These are phyloP conservation scores for Phytopythium oedochilum DNA, from an alignment of 352 stramenopile species.

Conservation along the genomic window DNA sequence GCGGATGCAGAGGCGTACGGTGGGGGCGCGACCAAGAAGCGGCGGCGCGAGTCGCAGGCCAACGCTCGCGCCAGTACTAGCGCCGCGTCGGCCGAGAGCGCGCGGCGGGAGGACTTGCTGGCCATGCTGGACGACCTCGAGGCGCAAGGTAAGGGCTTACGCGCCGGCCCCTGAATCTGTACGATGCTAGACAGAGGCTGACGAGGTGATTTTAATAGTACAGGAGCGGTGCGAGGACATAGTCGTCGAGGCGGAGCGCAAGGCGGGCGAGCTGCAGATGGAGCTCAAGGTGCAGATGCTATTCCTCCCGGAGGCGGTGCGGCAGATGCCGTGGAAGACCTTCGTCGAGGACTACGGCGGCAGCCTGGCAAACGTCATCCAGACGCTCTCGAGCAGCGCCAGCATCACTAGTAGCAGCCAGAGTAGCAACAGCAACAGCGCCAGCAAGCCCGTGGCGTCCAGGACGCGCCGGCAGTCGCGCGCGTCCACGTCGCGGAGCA, in stretches of 20 bases:
- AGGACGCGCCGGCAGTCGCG: conserved; percentile 4
- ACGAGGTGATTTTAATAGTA: too few relatives aligned
- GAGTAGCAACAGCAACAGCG: conserved; percentile 7
- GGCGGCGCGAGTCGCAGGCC: conserved; percentile 12
- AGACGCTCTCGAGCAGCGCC: conserved; percentile 38
- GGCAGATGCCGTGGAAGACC: conserved; percentile 73
- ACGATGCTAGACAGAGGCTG: too few relatives aligned
- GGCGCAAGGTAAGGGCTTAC: conserved; percentile 37
- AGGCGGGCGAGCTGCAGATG: conserved; percentile 59
- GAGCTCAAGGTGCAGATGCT: conserved; percentile 80
- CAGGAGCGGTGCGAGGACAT: conserved; percentile 62
- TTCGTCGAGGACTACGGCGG: conserved; percentile 79
- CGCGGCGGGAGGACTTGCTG: conserved; percentile 32
- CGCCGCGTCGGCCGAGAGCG: conserved; percentile 24
- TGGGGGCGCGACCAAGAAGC: conserved; percentile 23
- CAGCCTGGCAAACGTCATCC: conserved; percentile 64
- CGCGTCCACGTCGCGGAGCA: conserved; percentile 1
- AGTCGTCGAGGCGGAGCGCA: conserved; percentile 41
- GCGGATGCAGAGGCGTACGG: too few relatives aligned
- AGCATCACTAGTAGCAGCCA: neutral
- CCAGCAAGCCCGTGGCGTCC: conserved; percentile 4
- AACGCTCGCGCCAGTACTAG: neutral
- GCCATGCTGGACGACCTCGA: conserved; percentile 57
- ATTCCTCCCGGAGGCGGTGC: conserved; percentile 63
- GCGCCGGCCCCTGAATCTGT: too few relatives aligned